These are phyloP conservation scores for Thalassiosira allenii DNA, from an alignment of 352 stramenopile species.

Conservation along the genomic window DNA sequence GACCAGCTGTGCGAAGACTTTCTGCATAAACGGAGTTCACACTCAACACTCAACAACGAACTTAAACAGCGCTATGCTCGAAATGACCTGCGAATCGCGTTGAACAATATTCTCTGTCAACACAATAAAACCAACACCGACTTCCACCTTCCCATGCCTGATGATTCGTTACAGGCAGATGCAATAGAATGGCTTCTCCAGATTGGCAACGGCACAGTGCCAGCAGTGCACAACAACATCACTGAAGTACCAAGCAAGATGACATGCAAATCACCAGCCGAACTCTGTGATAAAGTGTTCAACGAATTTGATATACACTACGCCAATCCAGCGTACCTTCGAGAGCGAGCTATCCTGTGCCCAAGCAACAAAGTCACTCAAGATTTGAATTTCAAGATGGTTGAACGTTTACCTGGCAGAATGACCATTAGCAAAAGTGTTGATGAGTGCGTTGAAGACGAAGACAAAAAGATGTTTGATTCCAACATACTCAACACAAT, in stretches of 20 bases:
- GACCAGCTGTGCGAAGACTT: neutral
- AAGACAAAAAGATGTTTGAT: slow-evolving; percentile 21
- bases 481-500: slow-evolving; percentile 11
- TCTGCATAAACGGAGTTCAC: neutral
- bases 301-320: slow-evolving; percentile 16
- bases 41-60: neutral
- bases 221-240: neutral
- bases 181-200: neutral
- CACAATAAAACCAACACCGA: neutral
- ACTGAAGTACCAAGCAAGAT: slow-evolving; percentile 27
- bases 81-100: neutral
- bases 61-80: neutral
- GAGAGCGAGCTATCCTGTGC: slow-evolving; percentile 12
- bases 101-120: neutral
- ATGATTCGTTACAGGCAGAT: neutral
- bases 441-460: slow-evolving; percentile 19
- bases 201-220: neutral
- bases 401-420: slow-evolving; percentile 6
- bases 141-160: neutral
- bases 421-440: slow-evolving; percentile 6
- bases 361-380: slow-evolving; percentile 25
- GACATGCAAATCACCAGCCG: neutral
- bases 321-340: slow-evolving; percentile 2
- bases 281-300: slow-evolving; percentile 23
- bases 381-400: slow-evolving; percentile 19